Percentiles rank a stretch among this genome's conserved stretches.
Conservation (phyloP, 2,329 filamentous ascomycete species). For the Neonectria hederae region DNA sequence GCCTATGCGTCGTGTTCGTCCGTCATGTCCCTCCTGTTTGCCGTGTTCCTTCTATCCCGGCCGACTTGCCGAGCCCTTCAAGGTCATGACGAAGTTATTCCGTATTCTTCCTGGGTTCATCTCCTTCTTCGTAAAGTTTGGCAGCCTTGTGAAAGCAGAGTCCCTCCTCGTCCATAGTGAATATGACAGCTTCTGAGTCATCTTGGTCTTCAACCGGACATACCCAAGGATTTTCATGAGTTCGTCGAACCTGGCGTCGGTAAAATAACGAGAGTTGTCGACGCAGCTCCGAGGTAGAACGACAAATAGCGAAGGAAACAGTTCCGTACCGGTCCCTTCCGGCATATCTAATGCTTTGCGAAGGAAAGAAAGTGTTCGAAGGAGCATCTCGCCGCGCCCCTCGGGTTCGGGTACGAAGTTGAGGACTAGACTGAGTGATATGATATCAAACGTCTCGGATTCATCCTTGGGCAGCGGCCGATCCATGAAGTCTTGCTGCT, state of each 20-base stretch:
- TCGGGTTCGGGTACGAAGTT: conserved; percentile 89
- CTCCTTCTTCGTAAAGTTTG: conserved; percentile 69
- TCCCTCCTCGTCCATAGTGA: conserved; percentile 77
- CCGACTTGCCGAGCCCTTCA: conserved; percentile 53
- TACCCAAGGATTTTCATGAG: conserved; percentile 87
- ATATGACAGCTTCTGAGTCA: conserved; percentile 85
- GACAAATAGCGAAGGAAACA: conserved; percentile 80
- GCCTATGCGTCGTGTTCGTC: conserved; percentile 23
- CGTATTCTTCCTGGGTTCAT: conserved; percentile 77
- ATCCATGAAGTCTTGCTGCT: conserved; percentile 94
- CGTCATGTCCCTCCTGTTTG: conserved; percentile 17
- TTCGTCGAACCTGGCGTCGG: conserved; percentile 70
- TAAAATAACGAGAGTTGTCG: conserved; percentile 89
- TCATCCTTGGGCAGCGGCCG: conserved; percentile 74
- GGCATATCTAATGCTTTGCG: conserved; percentile 41
- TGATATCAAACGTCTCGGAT: conserved; percentile 80
- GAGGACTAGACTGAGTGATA: conserved; percentile 90
- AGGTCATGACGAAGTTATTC: conserved; percentile 90
- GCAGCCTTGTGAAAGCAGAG: conserved; percentile 18
- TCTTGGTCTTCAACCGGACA: conserved; percentile 69
- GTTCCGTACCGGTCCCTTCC: conserved; percentile 40
- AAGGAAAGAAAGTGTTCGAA: conserved; percentile 77
- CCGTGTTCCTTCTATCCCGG: conserved; percentile 24
- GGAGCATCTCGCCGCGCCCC: conserved; percentile 85
- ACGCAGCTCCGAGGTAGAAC: conserved; percentile 91